Conservation (phyloP, 2,329 filamentous ascomycete genomes). For the Trichoderma sp. region DNA sequence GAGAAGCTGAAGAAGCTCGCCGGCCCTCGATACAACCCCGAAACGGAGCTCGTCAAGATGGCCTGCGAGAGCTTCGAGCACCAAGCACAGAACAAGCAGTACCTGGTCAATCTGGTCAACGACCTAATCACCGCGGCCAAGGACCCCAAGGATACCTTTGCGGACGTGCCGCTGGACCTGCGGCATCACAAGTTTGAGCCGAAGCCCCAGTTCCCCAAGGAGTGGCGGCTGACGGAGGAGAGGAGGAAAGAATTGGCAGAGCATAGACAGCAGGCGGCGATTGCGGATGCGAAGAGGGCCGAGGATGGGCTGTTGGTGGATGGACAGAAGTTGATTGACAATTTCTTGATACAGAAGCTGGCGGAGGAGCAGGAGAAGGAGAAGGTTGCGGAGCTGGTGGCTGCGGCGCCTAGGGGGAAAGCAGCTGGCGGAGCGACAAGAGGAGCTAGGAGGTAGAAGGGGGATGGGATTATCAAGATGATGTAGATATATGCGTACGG, state of each 20-base stretch:
- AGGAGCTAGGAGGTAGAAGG: slow-evolving; percentile 33
- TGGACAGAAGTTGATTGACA: slow-evolving; percentile 53
- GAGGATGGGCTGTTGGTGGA: slow-evolving; percentile 61
- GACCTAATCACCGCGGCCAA: slow-evolving; percentile 74
- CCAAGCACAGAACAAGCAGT: slow-evolving; percentile 95
- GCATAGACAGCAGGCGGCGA: slow-evolving; percentile 53
- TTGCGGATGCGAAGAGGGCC: slow-evolving; percentile 57
- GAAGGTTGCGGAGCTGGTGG: slow-evolving; percentile 38
- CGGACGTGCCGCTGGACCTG: slow-evolving; percentile 85
- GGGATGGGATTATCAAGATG: slow-evolving; percentile 24
- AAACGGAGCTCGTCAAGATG: slow-evolving; percentile 80
- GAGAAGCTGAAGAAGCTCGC: slow-evolving; percentile 85
- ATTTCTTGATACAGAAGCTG: slow-evolving; percentile 37
- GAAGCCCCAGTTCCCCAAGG: slow-evolving; percentile 72
- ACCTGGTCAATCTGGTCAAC: slow-evolving; percentile 76
- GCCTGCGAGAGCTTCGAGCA: slow-evolving; percentile 86
- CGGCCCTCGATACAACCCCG: slow-evolving; percentile 84
- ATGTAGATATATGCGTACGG: slow-evolving; percentile 33
- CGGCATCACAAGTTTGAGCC: slow-evolving; percentile 76
- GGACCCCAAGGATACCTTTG: slow-evolving; percentile 78
- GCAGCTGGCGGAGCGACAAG: slow-evolving; percentile 27
- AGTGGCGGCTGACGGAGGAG: slow-evolving; percentile 78
- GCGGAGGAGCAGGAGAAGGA: slow-evolving; percentile 40
- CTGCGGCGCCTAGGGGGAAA: slow-evolving; percentile 30
- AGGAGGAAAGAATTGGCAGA: slow-evolving; percentile 66